Percentiles rank a stretch among this genome's conserved stretches.
These are phyloP conservation scores for Lolium perenne DNA, from an alignment of 176 grass and related monocot genomes.

Conservation along the genomic window DNA sequence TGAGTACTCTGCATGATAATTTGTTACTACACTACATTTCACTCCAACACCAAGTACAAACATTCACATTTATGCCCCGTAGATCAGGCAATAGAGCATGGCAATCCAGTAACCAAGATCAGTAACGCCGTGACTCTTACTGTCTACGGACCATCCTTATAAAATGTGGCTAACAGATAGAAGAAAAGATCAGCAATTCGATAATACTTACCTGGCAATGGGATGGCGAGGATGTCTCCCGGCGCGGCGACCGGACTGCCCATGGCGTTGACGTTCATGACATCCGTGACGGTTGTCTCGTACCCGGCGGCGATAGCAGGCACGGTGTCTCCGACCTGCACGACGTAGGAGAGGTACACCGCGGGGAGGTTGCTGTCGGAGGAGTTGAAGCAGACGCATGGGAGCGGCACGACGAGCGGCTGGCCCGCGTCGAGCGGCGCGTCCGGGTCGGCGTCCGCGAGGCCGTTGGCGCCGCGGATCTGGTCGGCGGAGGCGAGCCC, in stretches of 20 bases:
- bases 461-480: constrained; percentile 72
- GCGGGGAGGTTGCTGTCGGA: constrained; percentile 84
- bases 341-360: constrained; percentile 84
- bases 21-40: too few species aligned
- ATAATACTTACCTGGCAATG: constrained; percentile 91
- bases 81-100: too few species aligned
- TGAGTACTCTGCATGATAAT: too few species aligned
- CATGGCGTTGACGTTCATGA: constrained; percentile 92
- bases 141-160: too few species aligned
- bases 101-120: too few species aligned
- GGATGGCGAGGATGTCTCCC: constrained; percentile 82
- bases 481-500: constrained; percentile 78
- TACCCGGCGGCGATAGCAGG: constrained; percentile 65
- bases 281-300: constrained; percentile 75
- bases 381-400: constrained; percentile 93
- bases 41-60: too few species aligned
- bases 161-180: too few species aligned
- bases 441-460: constrained; percentile 55
- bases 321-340: constrained; percentile 73
- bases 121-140: too few species aligned
- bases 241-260: constrained; percentile 65
- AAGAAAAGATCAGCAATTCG: too few species aligned
- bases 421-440: constrained; percentile 67
- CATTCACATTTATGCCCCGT: too few species aligned
- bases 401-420: constrained; percentile 72